These are phyloP conservation scores for Aquilaria agallochum DNA, from an alignment of 441 rosid genomes.

Conservation along the genomic window DNA sequence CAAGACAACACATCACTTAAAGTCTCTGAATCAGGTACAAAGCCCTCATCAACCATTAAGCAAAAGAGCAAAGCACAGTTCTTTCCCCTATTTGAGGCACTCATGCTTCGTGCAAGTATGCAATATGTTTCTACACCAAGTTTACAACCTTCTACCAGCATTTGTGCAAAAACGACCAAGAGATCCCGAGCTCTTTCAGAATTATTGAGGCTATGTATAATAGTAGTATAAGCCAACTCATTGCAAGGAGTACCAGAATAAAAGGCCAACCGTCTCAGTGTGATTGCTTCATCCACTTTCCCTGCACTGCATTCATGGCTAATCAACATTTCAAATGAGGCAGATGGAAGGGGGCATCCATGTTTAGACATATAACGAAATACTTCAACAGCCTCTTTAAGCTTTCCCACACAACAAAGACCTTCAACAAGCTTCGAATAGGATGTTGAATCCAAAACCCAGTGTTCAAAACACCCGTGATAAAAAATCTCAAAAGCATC, in stretches of 20 bases:
- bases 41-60: slow-evolving; percentile 30
- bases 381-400: slow-evolving; percentile 33
- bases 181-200: slow-evolving; percentile 18
- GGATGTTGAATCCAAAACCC: slow-evolving; percentile 37
- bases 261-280: slow-evolving; percentile 29
- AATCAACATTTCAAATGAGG: slow-evolving; percentile 30
- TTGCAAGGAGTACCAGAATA: slow-evolving; percentile 26
- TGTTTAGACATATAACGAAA: slow-evolving; percentile 39
- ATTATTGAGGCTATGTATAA: slow-evolving; percentile 35
- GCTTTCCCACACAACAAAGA: slow-evolving; percentile 32
- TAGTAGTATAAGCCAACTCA: slow-evolving; percentile 22
- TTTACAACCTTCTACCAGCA: slow-evolving; percentile 36
- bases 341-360: slow-evolving; percentile 26
- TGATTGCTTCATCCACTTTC: slow-evolving; percentile 38
- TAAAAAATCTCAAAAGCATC: slow-evolving; percentile 34
- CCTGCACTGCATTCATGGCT: slow-evolving; percentile 25
- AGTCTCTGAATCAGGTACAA: slow-evolving; percentile 33
- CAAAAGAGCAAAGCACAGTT: slow-evolving; percentile 34
- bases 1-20: slow-evolving; percentile 19
- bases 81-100: slow-evolving; percentile 17
- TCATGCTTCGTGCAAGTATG: slow-evolving; percentile 34
- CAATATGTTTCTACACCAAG: slow-evolving; percentile 34
- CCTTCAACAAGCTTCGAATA: slow-evolving; percentile 41
- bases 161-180: slow-evolving; percentile 29
- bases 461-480: slow-evolving; percentile 18